Conservation (phyloP, 2,329 filamentous ascomycete genomes). For the Penicillium thymicola region DNA sequence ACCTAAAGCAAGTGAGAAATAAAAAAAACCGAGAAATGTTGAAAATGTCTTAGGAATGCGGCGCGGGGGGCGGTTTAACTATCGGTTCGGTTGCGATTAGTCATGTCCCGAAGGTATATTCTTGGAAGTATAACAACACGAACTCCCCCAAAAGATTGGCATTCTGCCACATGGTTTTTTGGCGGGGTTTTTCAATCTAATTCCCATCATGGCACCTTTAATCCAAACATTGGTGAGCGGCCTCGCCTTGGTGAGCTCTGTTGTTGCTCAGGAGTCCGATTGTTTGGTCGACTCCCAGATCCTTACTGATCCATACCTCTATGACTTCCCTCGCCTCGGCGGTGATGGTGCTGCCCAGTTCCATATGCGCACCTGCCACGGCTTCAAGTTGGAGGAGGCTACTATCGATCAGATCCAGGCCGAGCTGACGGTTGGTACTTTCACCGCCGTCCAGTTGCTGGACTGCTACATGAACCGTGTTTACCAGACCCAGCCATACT, state of each 20-base stretch:
- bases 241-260: constrained; percentile 21
- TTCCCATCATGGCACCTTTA: constrained; percentile 16
- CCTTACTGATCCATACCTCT: constrained; percentile 30
- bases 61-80: no score
- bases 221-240: constrained; percentile 19
- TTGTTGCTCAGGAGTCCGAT: constrained; percentile 20
- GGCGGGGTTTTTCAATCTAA: constrained; percentile 10
- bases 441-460: constrained; percentile 59
- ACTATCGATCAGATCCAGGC: constrained; percentile 66
- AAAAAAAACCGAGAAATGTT: not conserved
- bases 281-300: constrained; percentile 34
- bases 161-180: constrained; percentile 18
- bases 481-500: constrained; percentile 61
- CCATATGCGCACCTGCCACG: constrained; percentile 61
- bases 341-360: constrained; percentile 47
- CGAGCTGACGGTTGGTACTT: constrained; percentile 51
- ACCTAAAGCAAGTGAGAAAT: not conserved
- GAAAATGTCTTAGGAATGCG: not conserved
- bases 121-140: constrained; percentile 1
- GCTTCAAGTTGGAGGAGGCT: constrained; percentile 63
- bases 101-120: not conserved
- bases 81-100: not conserved
- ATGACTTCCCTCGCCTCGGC: constrained; percentile 40
- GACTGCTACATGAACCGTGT: constrained; percentile 62
- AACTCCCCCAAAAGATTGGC: constrained; percentile 12